Evolutionary conservation across 331 rosid species (phyloP).

Genomic region (Spiraea crenata): DNA sequence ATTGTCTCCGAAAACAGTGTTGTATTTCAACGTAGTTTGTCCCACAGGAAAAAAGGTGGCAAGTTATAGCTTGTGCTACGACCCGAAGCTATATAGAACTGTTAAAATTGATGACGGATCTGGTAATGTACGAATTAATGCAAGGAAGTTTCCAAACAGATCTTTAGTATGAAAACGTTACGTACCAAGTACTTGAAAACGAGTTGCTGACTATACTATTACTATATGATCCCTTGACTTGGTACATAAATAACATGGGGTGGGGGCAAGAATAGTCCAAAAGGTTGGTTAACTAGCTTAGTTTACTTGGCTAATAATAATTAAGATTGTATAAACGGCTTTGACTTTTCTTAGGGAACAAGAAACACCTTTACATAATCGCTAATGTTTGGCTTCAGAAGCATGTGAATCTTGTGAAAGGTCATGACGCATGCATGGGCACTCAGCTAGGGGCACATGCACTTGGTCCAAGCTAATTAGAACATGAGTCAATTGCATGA

Average conservation of each 20-base stretch:
- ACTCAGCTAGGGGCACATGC: no score
- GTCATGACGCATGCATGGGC: no score
- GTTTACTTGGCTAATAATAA: neutral
- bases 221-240: neutral
- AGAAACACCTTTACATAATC: neutral
- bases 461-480: no score
- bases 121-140: no score
- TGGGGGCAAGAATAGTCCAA: neutral
- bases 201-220: neutral
- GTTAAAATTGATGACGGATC: no score
- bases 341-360: neutral
- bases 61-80: no score
- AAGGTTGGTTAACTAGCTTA: neutral
- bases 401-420: no score
- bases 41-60: no score
- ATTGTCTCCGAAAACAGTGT: neutral
- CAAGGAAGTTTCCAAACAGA: no score
- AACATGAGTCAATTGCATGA: no score
- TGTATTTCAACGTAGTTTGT: neutral
- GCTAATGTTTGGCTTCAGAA: neutral
- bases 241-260: slow-evolving; percentile 1
- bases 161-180: no score
- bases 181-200: neutral
- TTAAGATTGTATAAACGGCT: neutral
- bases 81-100: no score